Conservation (phyloP, 2,329 filamentous ascomycete species). For the Ophiosphaerella korrae region DNA sequence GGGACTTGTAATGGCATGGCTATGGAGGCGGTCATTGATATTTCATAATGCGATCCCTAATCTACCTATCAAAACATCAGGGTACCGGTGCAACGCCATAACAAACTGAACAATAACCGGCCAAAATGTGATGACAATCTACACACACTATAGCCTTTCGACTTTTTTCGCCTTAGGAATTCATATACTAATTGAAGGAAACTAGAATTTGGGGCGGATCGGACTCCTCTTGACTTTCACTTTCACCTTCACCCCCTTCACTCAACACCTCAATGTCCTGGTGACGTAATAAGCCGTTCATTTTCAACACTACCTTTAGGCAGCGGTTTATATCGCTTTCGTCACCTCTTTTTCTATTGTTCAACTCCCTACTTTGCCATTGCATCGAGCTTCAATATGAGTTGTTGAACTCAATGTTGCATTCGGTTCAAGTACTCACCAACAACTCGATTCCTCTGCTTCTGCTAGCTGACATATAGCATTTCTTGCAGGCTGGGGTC, state of each 20-base stretch:
- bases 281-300: constrained; percentile 1
- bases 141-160: too few species aligned
- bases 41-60: not conserved
- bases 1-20: constrained; percentile 17
- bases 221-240: not conserved
- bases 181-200: too few species aligned
- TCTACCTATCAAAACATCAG: not conserved
- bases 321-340: constrained; percentile 4
- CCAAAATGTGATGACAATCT: too few species aligned
- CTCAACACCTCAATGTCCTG: not conserved
- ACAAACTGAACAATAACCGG: not conserved
- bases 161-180: not conserved
- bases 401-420: too few species aligned
- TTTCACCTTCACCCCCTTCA: not conserved
- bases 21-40: constrained; percentile 23
- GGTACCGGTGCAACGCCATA: not conserved
- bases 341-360: not conserved
- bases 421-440: too few species aligned
- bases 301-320: constrained; percentile 3
- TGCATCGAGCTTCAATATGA: too few species aligned
- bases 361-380: too few species aligned
- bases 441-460: too few species aligned
- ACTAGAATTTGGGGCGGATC: not conserved
- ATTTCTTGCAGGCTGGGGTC: too few species aligned
- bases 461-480: too few species aligned